Conservation (phyloP, 768 basidiomycete species). For the Xerocomellus intermedius region DNA sequence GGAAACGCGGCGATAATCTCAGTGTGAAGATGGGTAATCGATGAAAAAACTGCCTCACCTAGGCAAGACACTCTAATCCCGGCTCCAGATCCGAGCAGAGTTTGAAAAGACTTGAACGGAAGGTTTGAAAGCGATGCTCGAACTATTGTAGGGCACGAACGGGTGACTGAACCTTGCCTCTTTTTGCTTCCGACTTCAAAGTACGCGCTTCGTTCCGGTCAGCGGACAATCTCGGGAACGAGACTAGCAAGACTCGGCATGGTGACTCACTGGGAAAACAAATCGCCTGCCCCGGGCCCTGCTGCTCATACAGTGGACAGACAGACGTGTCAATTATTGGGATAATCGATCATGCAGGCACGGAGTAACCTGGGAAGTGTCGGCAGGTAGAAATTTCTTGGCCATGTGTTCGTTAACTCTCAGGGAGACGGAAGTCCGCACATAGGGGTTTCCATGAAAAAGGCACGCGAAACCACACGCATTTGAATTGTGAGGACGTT, state of each 20-base stretch:
- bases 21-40: not conserved
- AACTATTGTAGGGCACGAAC: not conserved
- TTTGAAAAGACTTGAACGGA: not conserved
- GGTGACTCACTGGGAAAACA: not conserved
- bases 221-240: constrained; percentile 2
- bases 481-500: not conserved
- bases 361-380: constrained; percentile 10
- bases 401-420: not conserved
- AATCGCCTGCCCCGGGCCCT: not conserved
- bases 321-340: not conserved
- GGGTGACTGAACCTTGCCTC: not conserved
- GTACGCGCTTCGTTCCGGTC: not conserved
- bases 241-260: not conserved
- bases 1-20: constrained; percentile 4
- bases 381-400: not conserved
- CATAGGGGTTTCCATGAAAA: constrained; percentile 11
- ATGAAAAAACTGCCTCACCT: constrained; percentile 1
- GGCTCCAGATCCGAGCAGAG: not conserved
- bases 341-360: not conserved
- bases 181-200: not conserved
- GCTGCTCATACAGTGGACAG: not conserved
- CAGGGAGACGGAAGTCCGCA: constrained; percentile 6
- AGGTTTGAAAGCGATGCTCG: not conserved
- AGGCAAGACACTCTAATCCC: not conserved
- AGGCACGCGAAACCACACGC: not conserved